Evolutionary conservation across 108 stramenopile genomes (phyloP), one percentile per base, ranked within the genome.

Genomic region (Cyclotella kingstonii): DNA sequence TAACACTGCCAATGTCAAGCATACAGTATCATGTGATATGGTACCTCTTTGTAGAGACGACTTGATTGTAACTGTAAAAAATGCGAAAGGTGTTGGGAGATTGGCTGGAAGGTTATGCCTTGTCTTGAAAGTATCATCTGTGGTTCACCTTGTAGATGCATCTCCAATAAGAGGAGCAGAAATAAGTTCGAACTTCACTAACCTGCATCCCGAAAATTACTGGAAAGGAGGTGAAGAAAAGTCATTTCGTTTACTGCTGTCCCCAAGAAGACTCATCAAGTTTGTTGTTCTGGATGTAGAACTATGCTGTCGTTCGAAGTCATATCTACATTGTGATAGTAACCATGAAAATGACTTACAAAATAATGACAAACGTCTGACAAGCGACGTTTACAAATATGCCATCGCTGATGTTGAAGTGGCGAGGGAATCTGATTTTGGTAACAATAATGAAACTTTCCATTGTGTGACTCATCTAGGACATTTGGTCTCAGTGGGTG

Each of bases 31-130:
- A n/a, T 95, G 95, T 22, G 95, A 96, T 35, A 84, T 99, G 82
- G 97, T 95, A n/a, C 97, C 97, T 8, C 62, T 98, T 2, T 97
- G 96, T 73, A 81, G 92, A 28, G 94, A 99, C 70, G 99, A 99
- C 75, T 80, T 98, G 53, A 84, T 99, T 28, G 53, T 97, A 47
- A 77, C 93, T 7, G 84, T 89, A 17, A 83, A 81, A 50, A 46
- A 59, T 14, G 75, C 87, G 26, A 81, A 82, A 14, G 77, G 85
- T 9, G 80, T 85, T 14, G 84, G 92, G n/a, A 53, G 66, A 57
- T 70, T 98, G 19, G 56, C 76, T 25, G 93, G 93, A 27, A 73
- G 89, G 33, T 39, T 95, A 26, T 81, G 81, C 19, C 54, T 95
- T 6, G 86, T 90, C 1, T 64, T 70, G 12, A 87, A 86, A 52